Percentiles rank a stretch among this genome's conserved stretches.
These are phyloP conservation scores for Thalassiosira mediterranea DNA, from an alignment of 352 stramenopile genomes.

Conservation along the genomic window DNA sequence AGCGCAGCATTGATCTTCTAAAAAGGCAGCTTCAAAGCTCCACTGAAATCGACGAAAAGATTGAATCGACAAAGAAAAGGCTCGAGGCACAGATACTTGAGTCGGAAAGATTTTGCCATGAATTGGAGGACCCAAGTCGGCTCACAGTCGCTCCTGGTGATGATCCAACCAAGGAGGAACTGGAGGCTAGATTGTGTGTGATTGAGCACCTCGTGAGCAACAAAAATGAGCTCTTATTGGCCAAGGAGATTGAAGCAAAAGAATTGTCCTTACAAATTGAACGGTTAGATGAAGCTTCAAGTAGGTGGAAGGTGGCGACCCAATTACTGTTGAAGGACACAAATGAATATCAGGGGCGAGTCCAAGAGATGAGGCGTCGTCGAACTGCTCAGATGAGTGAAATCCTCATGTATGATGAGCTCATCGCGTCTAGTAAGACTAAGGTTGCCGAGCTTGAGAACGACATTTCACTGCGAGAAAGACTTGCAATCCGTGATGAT, in stretches of 20 bases:
- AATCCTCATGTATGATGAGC: constrained; percentile 40
- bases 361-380: constrained; percentile 29
- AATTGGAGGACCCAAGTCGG: constrained; percentile 33
- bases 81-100: constrained; percentile 36
- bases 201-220: constrained; percentile 31
- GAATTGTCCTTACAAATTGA: constrained; percentile 5
- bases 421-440: constrained; percentile 21
- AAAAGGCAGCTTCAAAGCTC: constrained; percentile 26
- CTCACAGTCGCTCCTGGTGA: constrained; percentile 19
- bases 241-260: constrained; percentile 29
- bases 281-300: constrained; percentile 18
- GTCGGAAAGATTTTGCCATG: constrained; percentile 13
- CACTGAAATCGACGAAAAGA: constrained; percentile 19
- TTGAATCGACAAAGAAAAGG: constrained; percentile 22
- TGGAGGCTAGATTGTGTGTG: constrained; percentile 13
- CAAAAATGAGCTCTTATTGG: constrained; percentile 36
- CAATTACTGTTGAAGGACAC: constrained; percentile 24
- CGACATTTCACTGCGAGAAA: constrained; percentile 27
- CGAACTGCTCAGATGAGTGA: constrained; percentile 34
- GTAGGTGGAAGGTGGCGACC: constrained; percentile 27
- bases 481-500: constrained; percentile 19
- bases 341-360: constrained; percentile 32
- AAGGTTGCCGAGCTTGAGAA: constrained; percentile 27
- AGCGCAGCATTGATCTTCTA: constrained; percentile 28
- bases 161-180: constrained; percentile 34